Evolutionary conservation across 31 red algal species (phyloP).

Genomic region (Endocladia muricata): DNA sequence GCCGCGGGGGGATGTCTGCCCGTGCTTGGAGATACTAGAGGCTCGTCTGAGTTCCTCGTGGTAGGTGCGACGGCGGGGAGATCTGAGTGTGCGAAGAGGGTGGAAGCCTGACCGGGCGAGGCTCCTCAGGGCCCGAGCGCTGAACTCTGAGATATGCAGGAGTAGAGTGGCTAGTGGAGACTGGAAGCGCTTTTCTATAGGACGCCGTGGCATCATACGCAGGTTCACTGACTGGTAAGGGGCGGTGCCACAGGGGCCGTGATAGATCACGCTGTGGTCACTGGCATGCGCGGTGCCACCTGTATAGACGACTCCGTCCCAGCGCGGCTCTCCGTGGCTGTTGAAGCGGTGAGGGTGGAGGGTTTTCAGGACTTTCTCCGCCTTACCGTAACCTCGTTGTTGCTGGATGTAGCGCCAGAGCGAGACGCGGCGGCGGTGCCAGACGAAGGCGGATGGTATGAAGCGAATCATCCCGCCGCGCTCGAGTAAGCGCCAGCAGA

Average conservation of each 20-base stretch:
- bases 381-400: constrained; percentile 3
- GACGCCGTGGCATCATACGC: too few species aligned
- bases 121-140: too few species aligned
- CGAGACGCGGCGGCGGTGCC: not conserved
- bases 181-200: too few species aligned
- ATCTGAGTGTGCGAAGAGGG: too few species aligned
- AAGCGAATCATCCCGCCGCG: not conserved
- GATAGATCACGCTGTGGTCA: not conserved
- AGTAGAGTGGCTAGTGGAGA: too few species aligned
- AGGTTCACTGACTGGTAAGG: too few species aligned
- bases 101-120: too few species aligned
- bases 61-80: too few species aligned
- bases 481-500: not conserved
- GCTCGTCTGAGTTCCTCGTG: too few species aligned
- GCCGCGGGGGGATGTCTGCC: too few species aligned
- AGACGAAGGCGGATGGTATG: not conserved
- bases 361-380: not conserved
- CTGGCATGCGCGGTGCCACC: not conserved
- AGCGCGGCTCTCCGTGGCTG: not conserved
- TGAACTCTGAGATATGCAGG: too few species aligned
- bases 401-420: not conserved
- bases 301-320: constrained; percentile 2
- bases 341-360: constrained; percentile 2
- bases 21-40: too few species aligned
- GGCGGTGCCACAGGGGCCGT: not conserved